Evolutionary conservation across 495 filamentous ascomycete species (phyloP), one percentile per base, ranked within the genome.

Genomic region (Entonaema liquescens): DNA sequence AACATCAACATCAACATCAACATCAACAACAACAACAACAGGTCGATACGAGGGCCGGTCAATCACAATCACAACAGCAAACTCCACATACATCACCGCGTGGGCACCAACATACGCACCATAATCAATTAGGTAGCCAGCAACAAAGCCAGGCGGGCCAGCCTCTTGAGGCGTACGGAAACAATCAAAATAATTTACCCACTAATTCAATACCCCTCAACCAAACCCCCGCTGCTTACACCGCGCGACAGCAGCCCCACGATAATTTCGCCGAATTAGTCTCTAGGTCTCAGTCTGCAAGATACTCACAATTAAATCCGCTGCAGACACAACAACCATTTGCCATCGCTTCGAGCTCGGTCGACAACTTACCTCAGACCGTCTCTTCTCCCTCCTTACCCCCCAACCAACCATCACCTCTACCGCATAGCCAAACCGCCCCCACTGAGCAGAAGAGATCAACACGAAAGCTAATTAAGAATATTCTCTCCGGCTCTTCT

Each of bases 401-500:
- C 47, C 42, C 67, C 29, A 74, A 47, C 44, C 79, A 77, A 54
- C 70, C 70, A 36, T 73, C 75, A 36, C 73, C 75, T 49, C 64
- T 74, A 60, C 56, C 67, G 33, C 78, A 79, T 76, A 76, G 54
- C 68, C 79, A 65, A 74, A 61, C 79, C 61, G 62, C 77, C 67
- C 49, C 81, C 77, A 40, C 79, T 69, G 58, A 80, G 71, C n/a
- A 68, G 23, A 84, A 80, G 76, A 78, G 76, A 64, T 83, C 79
- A 29, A 80, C 79, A 38, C 80, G 78, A 56, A 84, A 79, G 71
- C 77, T 83, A 53, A 79, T 84, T 64, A 85, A 81, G 75, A 82
- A 78, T 67, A 80, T 82, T 58, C 73, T 83, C 15, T 74, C 74
- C 63, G 82, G 81, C 65, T 78, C 74, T 57, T 67, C 69, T 56